Evolutionary conservation across 192 early-diverging fungal species (phyloP), one percentile per base, ranked within the genome.

Genomic region (Coemansia sp.): DNA sequence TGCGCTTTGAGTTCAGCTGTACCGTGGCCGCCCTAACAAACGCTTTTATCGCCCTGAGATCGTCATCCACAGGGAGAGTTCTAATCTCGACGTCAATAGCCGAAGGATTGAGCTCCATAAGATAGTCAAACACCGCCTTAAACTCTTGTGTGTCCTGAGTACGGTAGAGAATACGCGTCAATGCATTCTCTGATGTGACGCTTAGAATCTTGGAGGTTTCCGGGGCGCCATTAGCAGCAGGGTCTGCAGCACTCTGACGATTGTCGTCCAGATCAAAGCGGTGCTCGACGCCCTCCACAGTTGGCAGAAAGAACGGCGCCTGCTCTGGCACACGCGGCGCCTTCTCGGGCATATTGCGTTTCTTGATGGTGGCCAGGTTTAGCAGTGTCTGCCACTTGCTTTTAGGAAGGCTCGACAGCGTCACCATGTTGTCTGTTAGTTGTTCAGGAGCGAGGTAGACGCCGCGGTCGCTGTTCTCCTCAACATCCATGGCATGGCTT

Each of bases 281-380:
- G 49, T 87, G 87, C 32, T 85, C 80, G 12, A 85, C 83, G 50
- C 89, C 93, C 25, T 87, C 74, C 4, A 93, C 60, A 1, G 93
- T 92, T 10, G 89, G 89, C 67, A 98, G 75, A 80, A 98, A 98
- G 85, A 98, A 98, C 23, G 95, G 94, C 18, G 94, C 92, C 48
- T 87, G 86, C 67, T 96, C 94, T 19, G 93, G 92, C 12, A 85
- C 83, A 68, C 94, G 92, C n/a, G 93, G 90, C n/a, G 92, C 84
- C 70, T 91, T 88, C 51, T 83, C 87, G 18, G 96, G 92, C 68
- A 90, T 90, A 82, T 95, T 98, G 58, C 96, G 91, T 69, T 92
- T 85, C 83, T 96, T 95, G 79, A 96, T 94, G 2, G 87, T 86
- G 5, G 97, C 92, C 67, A 97, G 70, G 69, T 88, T 93, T 55